These are phyloP conservation scores for Tulasnella sp. DNA, from an alignment of 768 basidiomycete genomes.

Conservation along the genomic window DNA sequence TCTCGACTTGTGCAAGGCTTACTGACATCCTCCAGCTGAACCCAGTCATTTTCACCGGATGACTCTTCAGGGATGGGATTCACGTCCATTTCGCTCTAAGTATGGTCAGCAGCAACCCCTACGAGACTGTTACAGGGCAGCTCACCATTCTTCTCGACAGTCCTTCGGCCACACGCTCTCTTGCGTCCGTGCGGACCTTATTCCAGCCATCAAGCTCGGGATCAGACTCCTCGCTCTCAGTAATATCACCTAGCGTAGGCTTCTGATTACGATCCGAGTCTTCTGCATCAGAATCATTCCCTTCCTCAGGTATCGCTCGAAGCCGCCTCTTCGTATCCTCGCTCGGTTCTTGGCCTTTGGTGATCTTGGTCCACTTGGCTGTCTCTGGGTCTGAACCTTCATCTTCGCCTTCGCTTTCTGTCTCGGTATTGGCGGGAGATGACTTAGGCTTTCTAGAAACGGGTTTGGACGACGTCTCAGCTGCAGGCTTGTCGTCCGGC, in stretches of 20 bases:
- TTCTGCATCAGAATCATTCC: constrained; percentile 10
- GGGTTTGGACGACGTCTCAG: not conserved
- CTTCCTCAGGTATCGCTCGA: not conserved
- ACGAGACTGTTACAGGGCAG: not conserved
- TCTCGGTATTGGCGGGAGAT: constrained; percentile 8
- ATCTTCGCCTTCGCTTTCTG: constrained; percentile 20
- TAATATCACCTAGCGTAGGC: constrained; percentile 26
- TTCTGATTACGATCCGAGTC: constrained; percentile 19
- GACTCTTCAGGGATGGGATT: not conserved
- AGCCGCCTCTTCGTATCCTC: constrained; percentile 8
- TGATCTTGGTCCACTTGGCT: constrained; percentile 1
- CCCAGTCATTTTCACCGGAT: not conserved
- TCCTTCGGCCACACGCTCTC: constrained; percentile 14
- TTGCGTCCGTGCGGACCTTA: constrained; percentile 20
- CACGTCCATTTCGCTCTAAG: constrained; percentile 2
- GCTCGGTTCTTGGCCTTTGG: constrained; percentile 19
- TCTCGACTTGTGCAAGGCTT: not conserved
- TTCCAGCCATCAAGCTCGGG: constrained; percentile 55
- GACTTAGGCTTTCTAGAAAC: not conserved
- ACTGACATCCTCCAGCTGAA: not conserved
- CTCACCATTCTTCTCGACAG: not conserved
- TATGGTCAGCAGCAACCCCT: not conserved
- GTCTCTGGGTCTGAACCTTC: not conserved
- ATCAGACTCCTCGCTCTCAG: constrained; percentile 48
- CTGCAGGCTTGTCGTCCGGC: not conserved